Conservation (phyloP, 2,329 filamentous ascomycete species). For the Cordyceps cateniannulata region DNA sequence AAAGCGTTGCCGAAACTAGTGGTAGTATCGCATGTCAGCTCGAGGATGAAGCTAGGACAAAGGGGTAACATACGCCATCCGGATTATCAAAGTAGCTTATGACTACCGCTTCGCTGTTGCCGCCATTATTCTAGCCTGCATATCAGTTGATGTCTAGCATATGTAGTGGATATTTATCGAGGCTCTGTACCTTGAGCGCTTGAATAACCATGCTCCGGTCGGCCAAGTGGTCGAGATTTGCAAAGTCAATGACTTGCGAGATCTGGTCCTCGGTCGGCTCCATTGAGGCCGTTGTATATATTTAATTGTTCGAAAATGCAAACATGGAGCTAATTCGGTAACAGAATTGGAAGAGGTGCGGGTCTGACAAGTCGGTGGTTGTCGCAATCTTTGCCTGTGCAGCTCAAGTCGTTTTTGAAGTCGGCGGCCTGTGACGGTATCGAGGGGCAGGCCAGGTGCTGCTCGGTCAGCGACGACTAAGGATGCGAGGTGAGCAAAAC, state of each 20-base stretch:
- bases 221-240: slow-evolving; percentile 26
- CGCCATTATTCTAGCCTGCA: slow-evolving; percentile 31
- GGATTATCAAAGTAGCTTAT: slow-evolving; percentile 47
- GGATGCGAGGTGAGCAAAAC: background rate
- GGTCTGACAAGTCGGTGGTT: background rate
- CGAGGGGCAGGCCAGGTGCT: background rate
- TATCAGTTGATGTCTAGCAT: background rate
- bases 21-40: background rate
- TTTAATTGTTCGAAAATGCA: background rate
- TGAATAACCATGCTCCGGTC: slow-evolving; percentile 34
- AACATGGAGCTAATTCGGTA: background rate
- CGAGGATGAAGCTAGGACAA: background rate
- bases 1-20: slow-evolving; percentile 42
- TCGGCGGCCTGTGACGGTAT: background rate
- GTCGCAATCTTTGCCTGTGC: background rate
- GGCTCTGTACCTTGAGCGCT: slow-evolving; percentile 33
- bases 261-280: slow-evolving; percentile 33
- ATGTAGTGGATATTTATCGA: background rate
- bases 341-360: background rate
- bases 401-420: background rate
- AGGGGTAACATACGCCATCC: slow-evolving; percentile 22
- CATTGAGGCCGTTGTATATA: slow-evolving; percentile 24
- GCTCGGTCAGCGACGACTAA: too few species aligned
- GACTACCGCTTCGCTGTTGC: slow-evolving; percentile 42
- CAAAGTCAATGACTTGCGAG: slow-evolving; percentile 35